A percentile compares a stretch with the other conserved stretches of the same genome.
phyloP scores from a whole-genome alignment of 805 yeast genomes.

The Brettanomyces naardenensis region DNA sequence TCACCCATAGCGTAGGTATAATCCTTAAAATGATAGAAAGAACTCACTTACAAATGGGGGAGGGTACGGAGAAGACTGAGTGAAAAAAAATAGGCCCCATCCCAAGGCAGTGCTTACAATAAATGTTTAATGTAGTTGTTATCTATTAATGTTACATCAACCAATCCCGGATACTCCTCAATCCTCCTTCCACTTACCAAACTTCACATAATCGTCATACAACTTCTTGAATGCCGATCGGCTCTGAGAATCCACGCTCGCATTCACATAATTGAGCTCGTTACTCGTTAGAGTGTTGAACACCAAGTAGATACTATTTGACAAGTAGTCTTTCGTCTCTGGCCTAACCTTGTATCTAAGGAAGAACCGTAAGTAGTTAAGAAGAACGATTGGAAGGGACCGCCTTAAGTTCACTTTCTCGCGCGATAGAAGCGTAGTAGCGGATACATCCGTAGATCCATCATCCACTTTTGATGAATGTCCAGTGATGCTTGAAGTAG shows the following conservation, averaged over 20 bases:
- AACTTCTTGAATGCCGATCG: slow-evolving; percentile 58
- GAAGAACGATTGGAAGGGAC: slow-evolving; percentile 50
- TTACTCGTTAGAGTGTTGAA: slow-evolving; percentile 62
- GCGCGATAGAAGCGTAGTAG: slow-evolving; percentile 48
- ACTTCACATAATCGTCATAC: slow-evolving; percentile 64
- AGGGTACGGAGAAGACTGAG: too few species aligned
- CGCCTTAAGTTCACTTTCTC: slow-evolving; percentile 57
- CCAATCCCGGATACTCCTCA: slow-evolving; percentile 13
- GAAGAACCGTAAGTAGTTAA: slow-evolving; percentile 49
- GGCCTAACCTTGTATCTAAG: slow-evolving; percentile 41
- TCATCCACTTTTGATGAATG: slow-evolving; percentile 10
- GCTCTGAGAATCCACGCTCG: slow-evolving; percentile 62
- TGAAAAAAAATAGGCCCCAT: too few species aligned
- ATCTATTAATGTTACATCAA: too few species aligned
- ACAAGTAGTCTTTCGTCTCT: slow-evolving; percentile 39
- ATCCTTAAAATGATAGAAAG: too few species aligned
- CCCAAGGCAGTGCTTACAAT: too few species aligned
- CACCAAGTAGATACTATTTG: slow-evolving; percentile 49
- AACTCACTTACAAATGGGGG: background rate
- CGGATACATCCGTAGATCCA: slow-evolving; percentile 17
- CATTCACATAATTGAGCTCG: slow-evolving; percentile 57
- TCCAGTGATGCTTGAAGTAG: slow-evolving; percentile 17
- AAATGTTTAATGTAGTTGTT: too few species aligned
- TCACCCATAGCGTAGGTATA: slow-evolving; percentile 19
- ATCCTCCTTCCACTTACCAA: slow-evolving; percentile 76